Conservation (phyloP, 2,329 filamentous ascomycete genomes). For the Mollisiaceae sp. region DNA sequence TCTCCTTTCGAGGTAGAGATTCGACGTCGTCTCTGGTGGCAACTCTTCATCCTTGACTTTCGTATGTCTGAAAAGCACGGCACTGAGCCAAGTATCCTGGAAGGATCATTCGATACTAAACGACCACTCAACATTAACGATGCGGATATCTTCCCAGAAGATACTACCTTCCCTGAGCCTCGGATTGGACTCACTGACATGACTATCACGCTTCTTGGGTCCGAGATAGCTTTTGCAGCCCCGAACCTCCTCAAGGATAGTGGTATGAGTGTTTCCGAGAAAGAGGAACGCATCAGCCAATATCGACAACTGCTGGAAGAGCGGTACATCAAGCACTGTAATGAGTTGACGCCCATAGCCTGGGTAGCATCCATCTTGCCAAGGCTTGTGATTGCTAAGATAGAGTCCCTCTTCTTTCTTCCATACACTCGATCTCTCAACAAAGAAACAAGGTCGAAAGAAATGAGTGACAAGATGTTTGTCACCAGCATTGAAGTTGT, state of each 20-base stretch:
- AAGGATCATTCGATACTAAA: constrained; percentile 15
- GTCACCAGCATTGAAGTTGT: constrained; percentile 19
- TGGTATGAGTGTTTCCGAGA: neutral
- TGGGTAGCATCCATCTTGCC: constrained; percentile 16
- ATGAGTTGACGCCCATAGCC: constrained; percentile 6
- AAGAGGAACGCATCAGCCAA: constrained; percentile 14
- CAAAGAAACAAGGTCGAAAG: constrained; percentile 12
- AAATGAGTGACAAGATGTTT: constrained; percentile 21
- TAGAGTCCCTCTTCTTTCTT: constrained; percentile 15
- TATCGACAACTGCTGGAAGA: constrained; percentile 16
- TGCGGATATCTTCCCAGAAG: constrained; percentile 53
- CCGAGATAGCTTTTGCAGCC: constrained; percentile 15
- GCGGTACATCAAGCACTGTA: constrained; percentile 16
- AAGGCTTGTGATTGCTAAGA: constrained; percentile 19
- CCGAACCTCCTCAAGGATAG: constrained; percentile 5
- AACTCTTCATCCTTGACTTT: constrained; percentile 63
- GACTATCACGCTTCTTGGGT: constrained; percentile 44
- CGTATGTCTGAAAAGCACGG: constrained; percentile 51
- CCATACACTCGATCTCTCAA: constrained; percentile 10
- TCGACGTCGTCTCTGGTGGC: constrained; percentile 65
- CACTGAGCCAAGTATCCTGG: constrained; percentile 10
- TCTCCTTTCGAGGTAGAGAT: constrained; percentile 61
- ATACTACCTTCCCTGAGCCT: constrained; percentile 51
- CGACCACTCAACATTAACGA: constrained; percentile 65
- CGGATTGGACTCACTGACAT: constrained; percentile 60